Percentiles rank a stretch among this genome's conserved stretches.
Evolutionary conservation across 2,329 filamentous ascomycete species (phyloP).

Genomic region (Dendryphion nanum): DNA sequence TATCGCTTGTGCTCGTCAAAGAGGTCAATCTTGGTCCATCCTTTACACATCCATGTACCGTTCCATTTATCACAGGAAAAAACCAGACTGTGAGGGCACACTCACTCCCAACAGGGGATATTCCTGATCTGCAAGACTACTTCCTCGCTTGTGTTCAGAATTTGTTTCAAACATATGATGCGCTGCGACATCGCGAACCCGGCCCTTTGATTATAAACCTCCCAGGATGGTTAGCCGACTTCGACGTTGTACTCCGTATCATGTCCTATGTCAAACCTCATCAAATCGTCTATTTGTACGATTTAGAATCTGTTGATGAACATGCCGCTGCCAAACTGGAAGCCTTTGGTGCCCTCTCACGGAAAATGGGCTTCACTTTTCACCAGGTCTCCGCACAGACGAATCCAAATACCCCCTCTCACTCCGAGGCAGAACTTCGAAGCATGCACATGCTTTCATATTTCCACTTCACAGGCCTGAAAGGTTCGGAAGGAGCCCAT

Average conservation of each 20-base stretch:
- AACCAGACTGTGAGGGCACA: slow-evolving; percentile 60
- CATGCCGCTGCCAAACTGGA: slow-evolving; percentile 60
- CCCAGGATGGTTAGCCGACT: slow-evolving; percentile 70
- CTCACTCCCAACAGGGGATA: slow-evolving; percentile 63
- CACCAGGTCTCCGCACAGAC: slow-evolving; percentile 58
- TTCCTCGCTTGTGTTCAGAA: slow-evolving; percentile 65
- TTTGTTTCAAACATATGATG: slow-evolving; percentile 59
- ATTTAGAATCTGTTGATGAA: slow-evolving; percentile 42
- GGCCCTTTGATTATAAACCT: slow-evolving; percentile 69
- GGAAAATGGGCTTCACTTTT: slow-evolving; percentile 40
- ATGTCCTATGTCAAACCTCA: slow-evolving; percentile 55
- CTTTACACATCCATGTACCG: slow-evolving; percentile 58
- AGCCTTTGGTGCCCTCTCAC: slow-evolving; percentile 45
- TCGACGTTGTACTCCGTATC: slow-evolving; percentile 64
- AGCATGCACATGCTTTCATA: slow-evolving; percentile 80
- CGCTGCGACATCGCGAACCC: slow-evolving; percentile 41
- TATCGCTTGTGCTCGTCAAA: slow-evolving; percentile 64
- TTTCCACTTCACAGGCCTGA: slow-evolving; percentile 56
- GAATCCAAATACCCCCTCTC: slow-evolving; percentile 32
- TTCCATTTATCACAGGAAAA: slow-evolving; percentile 15
- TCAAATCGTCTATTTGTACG: slow-evolving; percentile 65
- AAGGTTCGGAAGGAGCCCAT: slow-evolving; percentile 12
- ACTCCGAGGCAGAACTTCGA: slow-evolving; percentile 65
- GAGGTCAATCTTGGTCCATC: slow-evolving; percentile 64
- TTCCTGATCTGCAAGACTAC: slow-evolving; percentile 64